phyloP scores from a whole-genome alignment of 352 stramenopile species.

The Phytophthora syringae region DNA sequence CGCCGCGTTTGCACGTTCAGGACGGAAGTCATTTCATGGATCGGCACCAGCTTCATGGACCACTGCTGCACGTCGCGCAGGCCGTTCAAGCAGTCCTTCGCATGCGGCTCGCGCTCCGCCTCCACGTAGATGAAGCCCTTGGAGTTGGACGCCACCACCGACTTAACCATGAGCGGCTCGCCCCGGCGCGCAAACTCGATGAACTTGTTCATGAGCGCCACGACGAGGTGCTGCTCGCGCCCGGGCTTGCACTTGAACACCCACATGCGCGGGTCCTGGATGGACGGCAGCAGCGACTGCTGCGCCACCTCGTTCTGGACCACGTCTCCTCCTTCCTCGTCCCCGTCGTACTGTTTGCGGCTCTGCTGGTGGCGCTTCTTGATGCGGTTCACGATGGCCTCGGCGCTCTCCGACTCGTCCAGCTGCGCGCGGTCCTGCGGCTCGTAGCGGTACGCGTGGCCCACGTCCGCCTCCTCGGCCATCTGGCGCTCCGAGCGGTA shows the following conservation, averaged over 20 bases:
- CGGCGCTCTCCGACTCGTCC: conserved; percentile 82
- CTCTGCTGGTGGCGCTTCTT: conserved; percentile 90
- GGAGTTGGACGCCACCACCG: conserved; percentile 85
- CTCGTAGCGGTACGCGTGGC: conserved; percentile 76
- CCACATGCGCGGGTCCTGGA: conserved; percentile 90
- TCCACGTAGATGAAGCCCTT: conserved; percentile 93
- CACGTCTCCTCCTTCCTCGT: conserved; percentile 84
- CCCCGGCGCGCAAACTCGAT: conserved; percentile 85
- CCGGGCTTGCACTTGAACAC: conserved; percentile 92
- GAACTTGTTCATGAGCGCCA: conserved; percentile 92
- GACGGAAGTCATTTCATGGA: conserved; percentile 92
- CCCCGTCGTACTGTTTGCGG: conserved; percentile 84
- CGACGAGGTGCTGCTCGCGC: conserved; percentile 86
- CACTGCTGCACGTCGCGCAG: conserved; percentile 87
- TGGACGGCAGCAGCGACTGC: conserved; percentile 87
- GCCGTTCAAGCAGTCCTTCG: conserved; percentile 85
- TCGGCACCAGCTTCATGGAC: conserved; percentile 90
- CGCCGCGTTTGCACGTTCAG: conserved; percentile 86
- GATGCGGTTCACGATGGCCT: conserved; percentile 88
- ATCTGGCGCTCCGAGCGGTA: conserved; percentile 80
- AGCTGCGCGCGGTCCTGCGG: conserved; percentile 75
- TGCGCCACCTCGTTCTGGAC: conserved; percentile 89
- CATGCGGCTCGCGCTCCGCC: conserved; percentile 84
- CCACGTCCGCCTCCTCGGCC: conserved; percentile 75
- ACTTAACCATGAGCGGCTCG: conserved; percentile 87